Evolutionary conservation across 2,329 filamentous ascomycete species (phyloP), one percentile per base, ranked within the genome.

Genomic region (Metarhizium brunneum): DNA sequence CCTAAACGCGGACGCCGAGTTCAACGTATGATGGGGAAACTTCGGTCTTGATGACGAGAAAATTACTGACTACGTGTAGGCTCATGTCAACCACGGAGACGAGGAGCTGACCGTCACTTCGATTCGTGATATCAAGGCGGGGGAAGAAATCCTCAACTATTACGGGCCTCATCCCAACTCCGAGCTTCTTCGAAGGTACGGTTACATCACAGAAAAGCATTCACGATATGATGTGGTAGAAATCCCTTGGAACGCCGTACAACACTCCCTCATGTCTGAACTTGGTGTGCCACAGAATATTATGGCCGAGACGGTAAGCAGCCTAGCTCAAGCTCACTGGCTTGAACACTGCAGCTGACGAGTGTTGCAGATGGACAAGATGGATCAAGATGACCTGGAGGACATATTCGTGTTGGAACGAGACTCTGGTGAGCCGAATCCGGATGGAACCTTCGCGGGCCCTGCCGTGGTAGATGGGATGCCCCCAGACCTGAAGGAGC

Each of bases 1-100:
- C 65, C 77, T 96, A 36, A 96, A 95, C 64, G 90, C 91, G 0
- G 89, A 96, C 67, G 90, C 88, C 4, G 84, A 90, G 60, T 94
- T 94, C 69, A 95, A 96, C 62, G 87, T 87, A 63, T 63, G 77
- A 68, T 40, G 25, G 36, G 43, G 32, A 38, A 6, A 52, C 18
- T 1, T 20, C 6, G 2, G 30, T 40, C 6, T 40, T 29, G 2
- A 2, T n/a, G 13, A 30, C 8, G 40, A 42, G 2, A 6, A 8
- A 4, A 11, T 32, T 3, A 40, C 50, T 59, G 53, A 58, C 43
- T 29, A 16, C 29, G 32, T 14, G 29, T 32, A 81, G 78, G 73
- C 77, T 3, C 76, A 82, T 56, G 77, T 81, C 50, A 79, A 80
- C 61, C 79, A 82, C 55, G 75, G 71, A 43, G 76, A 80, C 38